These are phyloP conservation scores for Apiotrichum porosum DNA, from an alignment of 1,284 basidiomycete species.

Conservation along the genomic window DNA sequence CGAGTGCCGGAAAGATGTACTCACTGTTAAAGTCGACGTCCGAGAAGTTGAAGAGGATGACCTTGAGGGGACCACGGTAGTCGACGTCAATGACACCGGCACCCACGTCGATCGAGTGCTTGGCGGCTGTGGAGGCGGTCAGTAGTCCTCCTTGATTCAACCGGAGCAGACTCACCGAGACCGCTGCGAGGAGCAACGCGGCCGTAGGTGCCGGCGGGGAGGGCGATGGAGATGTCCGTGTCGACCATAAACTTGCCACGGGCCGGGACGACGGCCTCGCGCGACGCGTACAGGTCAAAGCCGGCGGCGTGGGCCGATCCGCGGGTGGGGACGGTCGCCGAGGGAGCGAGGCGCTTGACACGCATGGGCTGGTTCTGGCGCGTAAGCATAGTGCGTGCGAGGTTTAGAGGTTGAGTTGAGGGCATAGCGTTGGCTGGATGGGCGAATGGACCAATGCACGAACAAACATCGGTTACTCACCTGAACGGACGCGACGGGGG, in stretches of 20 bases:
- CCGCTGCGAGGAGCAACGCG: conserved; percentile 96
- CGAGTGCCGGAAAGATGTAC: no score
- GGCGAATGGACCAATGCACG: neutral
- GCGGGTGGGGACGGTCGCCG: conserved; percentile 80
- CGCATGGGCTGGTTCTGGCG: conserved; percentile 54
- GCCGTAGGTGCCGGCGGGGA: conserved; percentile 90
- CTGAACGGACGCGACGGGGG: no score
- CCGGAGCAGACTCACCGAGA: conserved; percentile 61
- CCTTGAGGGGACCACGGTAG: conserved; percentile 87
- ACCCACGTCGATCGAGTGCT: conserved; percentile 96
- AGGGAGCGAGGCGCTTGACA: conserved; percentile 77
- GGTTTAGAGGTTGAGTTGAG: no score
- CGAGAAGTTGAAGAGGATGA: conserved; percentile 88
- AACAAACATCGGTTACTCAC: no score
- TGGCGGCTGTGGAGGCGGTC: conserved; percentile 60
- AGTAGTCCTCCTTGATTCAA: no score
- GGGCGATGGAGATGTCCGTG: conserved; percentile 92
- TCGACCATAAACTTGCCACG: conserved; percentile 85
- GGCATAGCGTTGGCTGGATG: no score
- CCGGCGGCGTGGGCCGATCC: conserved; percentile 85
- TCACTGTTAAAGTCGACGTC: conserved; percentile 81
- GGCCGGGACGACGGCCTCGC: conserved; percentile 71
- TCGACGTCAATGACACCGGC: conserved; percentile 97
- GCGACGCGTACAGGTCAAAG: conserved; percentile 88
- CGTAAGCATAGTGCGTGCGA: no score